Base-by-base conservation (phyloP, 2,329 filamentous ascomycete species). In the Colletotrichum tropicicola region DNA sequence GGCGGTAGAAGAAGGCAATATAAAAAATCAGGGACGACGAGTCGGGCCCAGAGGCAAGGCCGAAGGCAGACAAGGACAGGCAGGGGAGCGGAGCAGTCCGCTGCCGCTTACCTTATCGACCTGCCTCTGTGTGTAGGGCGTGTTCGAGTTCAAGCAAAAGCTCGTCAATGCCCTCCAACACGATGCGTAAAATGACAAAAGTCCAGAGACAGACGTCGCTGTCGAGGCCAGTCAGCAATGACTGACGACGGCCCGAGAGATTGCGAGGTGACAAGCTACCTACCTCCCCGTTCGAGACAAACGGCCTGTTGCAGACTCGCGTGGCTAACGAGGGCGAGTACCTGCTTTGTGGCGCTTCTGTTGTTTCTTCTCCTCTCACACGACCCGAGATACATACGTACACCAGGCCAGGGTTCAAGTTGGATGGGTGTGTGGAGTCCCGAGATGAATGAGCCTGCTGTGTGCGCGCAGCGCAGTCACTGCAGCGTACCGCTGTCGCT, bases 331-430 rank as follows among this genome's bases (percentile, higher is more conserved):
- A 61, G 27, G 21, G 12, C 30, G 4, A 65, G 62, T 61, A 61
- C 62, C 62, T 65, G 62, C 61, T 61, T 65, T 45, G 57, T 65
- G 57, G 57, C 57, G 62, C 39, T 15, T 12, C 1, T 15, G 48
- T 65, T 43, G 39, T 49, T 54, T 64, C 56, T 65, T 55, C 44
- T 65, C 49, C 32, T 44, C 57, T 61, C 61, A 45, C 49, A 60
- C 61, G 35, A 61, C 35, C 48, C 43, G 49, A 54, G 13, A 51
- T 56, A 41, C 35, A 44, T 54, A 49, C 17, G 23, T 28, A 25
- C 21, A 19, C 9, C 43, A 19, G 15, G 17, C 49, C 45, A 45
- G 43, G 61, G 35, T 21, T 30, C 21, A 21, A n/a, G 43, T 28
- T 35, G 32, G 27, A 55, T 27, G 58, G 49, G 54, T 60, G 41